phyloP scores from a whole-genome alignment of 1,139 yeast genomes.

The Taphrina pruni region DNA sequence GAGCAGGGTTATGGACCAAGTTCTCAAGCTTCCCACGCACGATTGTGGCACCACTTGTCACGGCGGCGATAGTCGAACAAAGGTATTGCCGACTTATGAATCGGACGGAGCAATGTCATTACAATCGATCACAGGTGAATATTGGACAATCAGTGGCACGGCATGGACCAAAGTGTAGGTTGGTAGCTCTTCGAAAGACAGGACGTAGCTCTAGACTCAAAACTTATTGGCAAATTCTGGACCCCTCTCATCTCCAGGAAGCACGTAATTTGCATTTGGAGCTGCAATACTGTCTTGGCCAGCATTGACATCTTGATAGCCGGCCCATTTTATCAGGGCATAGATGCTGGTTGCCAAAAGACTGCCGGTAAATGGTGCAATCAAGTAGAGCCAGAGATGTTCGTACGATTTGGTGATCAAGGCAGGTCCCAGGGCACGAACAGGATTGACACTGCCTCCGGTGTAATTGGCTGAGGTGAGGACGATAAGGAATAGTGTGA shows the following conservation, averaged over 20 bases:
- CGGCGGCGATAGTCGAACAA: neutral
- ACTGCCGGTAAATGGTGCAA: conserved; percentile 50
- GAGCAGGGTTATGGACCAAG: neutral
- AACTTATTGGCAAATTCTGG: neutral
- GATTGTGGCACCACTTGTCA: conserved; percentile 2
- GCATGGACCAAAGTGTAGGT: neutral
- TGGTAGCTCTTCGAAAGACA: neutral
- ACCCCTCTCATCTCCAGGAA: conserved; percentile 8
- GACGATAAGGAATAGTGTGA: conserved; percentile 83
- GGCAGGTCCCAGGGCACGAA: conserved; percentile 85
- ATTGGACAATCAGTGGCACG: conserved; percentile 10
- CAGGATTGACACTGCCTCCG: conserved; percentile 71
- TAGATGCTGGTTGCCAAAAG: conserved; percentile 35
- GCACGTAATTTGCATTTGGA: conserved; percentile 33
- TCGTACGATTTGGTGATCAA: conserved; percentile 70
- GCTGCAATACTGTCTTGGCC: conserved; percentile 36
- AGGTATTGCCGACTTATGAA: conserved; percentile 19
- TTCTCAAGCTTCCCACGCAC: neutral
- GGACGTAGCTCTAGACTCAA: neutral
- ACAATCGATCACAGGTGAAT: neutral
- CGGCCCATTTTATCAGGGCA: conserved; percentile 33
- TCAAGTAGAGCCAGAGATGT: conserved; percentile 85
- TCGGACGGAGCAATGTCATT: neutral
- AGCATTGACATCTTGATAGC: conserved; percentile 28
- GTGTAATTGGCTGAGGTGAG: conserved; percentile 52